Base-by-base conservation (phyloP, 176 grass and related monocot species). In the Bromus sterilis region DNA sequence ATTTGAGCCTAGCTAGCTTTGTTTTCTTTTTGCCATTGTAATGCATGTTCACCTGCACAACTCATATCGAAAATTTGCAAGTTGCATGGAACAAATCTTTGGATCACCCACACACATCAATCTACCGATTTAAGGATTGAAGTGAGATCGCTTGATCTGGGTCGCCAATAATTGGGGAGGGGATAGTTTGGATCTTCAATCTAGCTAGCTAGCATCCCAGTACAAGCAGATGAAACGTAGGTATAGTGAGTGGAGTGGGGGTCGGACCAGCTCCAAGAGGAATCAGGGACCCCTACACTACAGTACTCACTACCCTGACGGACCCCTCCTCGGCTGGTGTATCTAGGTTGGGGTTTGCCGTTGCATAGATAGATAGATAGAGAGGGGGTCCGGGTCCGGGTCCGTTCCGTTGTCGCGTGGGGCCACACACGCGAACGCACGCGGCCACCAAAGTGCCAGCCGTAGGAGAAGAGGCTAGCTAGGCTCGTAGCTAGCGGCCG, bases 401-500 rank as follows among this genome's bases (percentile, higher is more conserved):
- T 57, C 64, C 66, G 53, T n/a, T 9, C 53, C 20, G 66, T 25
- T 69, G 9, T 15, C 31, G 43, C 11, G 51, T 82, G 79, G 78
- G 62, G 72, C 71, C 72, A 76, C 78, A 82, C 78, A 78, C 77
- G 84, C 46, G 61, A n/a, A n/a, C 30, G 53, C 74, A 56, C 83
- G 30, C 72, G 11, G 25, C 46, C 73, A 24, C 39, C 67, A 26
- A 46, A n/a, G 80, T 75, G 61, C 58, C 25, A 63, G 33, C 71
- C n/a, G n/a, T n/a, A n/a, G n/a, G n/a, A n/a, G n/a, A n/a, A n/a
- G n/a, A n/a, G n/a, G n/a, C 30, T 49, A 30, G 6, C 21, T 57
- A 57, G 3, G n/a, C n/a, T 58, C 56, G 23, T 58, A 58, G 56
- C 56, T 4, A 16, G 16, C 46, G 55, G 55, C n/a, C 10, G 23